A percentile compares a stretch with the other conserved stretches of the same genome.
Evolutionary conservation across 2,329 filamentous ascomycete genomes (phyloP).

Genomic region (Calonectria hawksworthii): DNA sequence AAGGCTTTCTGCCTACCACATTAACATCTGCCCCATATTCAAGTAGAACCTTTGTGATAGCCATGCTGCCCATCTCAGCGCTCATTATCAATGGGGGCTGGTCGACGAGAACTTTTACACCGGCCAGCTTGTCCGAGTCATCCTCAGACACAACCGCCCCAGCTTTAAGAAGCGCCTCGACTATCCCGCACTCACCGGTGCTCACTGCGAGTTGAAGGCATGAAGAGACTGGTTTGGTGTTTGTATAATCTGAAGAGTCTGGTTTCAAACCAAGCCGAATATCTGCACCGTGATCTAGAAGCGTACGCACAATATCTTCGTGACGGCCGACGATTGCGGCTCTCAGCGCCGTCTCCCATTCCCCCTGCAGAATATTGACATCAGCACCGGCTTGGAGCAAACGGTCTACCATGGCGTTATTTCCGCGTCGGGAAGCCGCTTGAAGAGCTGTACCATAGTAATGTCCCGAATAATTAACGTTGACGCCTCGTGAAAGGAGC

Average conservation of each 20-base stretch:
- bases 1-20: neutral
- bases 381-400: conserved; percentile 15
- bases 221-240: neutral
- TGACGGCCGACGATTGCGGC: conserved; percentile 5
- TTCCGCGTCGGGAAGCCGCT: conserved; percentile 24
- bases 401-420: neutral
- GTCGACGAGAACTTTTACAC: neutral
- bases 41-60: neutral
- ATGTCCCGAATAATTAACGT: conserved; percentile 18
- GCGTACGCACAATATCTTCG: neutral
- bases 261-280: neutral
- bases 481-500: conserved; percentile 21
- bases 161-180: neutral
- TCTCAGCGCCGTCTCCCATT: conserved; percentile 20
- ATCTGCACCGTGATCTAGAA: conserved; percentile 18
- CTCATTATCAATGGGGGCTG: conserved; percentile 5
- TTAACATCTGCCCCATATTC: neutral
- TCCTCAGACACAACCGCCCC: neutral
- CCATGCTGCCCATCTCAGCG: neutral
- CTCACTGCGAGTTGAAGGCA: neutral
- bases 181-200: neutral
- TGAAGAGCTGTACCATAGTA: conserved; percentile 29
- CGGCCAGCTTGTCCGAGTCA: neutral
- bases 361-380: conserved; percentile 17
- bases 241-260: neutral